Base-by-base conservation (phyloP, 345 rosid species). In the Brassica juncea region DNA sequence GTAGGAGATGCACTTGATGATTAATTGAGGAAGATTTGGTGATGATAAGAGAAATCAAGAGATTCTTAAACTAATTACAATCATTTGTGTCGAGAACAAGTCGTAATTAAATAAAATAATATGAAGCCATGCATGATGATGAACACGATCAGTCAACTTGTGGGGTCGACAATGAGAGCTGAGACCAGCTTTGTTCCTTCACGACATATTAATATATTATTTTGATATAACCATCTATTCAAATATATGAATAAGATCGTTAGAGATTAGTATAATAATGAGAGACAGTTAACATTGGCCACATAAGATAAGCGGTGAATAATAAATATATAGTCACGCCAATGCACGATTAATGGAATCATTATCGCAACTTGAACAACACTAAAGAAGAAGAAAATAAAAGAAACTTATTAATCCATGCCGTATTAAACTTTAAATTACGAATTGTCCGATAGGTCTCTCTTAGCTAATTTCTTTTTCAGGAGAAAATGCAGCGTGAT, bases 71-170 rank as follows among this genome's bases (percentile, higher is more conserved):
- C 69, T 59, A 49, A 49, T 14, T 78, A 28, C 72, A 78, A 78
- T 78, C 81, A 72, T 78, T 78, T 72, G 77, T 66, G 73, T 66
- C 54, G 62, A 57, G 77, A 63, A 75, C 67, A 35, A 75, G 57
- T 49, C 57, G 19, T 49, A 14, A 64, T 71, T 71, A 78, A 72
- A 72, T 55, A 78, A 78, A 72, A 49, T 12, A 25, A 55, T 52
- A 58, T 4, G 77, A 67, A 79, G 77, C 73, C 82, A 79, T 79
- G 82, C 82, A 79, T 79, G 82, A 73, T 72, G 77, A 79, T 66
- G 69, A 73, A 16, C 77, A 79, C 73, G 82, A 79, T 73, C 69
- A 67, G 76, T 79, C 77, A 79, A 73, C 77, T 77, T 77, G 81
- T 77, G 81, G 81, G 81, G 76, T 77, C 81, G 81, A 77, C 34